phyloP scores from a whole-genome alignment of 2,329 filamentous ascomycete genomes.

The Fusarium foetens region DNA sequence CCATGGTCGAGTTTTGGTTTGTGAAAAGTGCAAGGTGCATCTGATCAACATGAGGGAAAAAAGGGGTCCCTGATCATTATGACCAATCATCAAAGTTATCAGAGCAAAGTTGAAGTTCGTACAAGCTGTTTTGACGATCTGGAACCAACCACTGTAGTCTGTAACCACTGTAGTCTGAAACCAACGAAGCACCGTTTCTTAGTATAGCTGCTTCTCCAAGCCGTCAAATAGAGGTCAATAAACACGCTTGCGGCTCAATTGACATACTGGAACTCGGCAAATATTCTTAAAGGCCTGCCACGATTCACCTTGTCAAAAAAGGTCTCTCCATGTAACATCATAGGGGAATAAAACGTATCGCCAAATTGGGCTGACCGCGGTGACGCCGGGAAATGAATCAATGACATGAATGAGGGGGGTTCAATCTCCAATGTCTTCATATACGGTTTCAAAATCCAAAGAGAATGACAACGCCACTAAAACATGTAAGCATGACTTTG shows the following conservation, averaged over 20 bases:
- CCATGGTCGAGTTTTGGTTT: conserved; percentile 46
- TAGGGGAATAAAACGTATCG: background rate
- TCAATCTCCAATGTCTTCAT: conserved; percentile 28
- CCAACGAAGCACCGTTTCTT: background rate
- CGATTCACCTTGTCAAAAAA: background rate
- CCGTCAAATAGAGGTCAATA: conserved; percentile 9
- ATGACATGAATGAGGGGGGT: background rate
- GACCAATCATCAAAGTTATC: conserved; percentile 33
- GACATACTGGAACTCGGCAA: background rate
- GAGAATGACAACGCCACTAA: conserved; percentile 35
- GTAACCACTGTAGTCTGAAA: conserved; percentile 22
- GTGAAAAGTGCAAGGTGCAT: conserved; percentile 42
- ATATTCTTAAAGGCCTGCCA: background rate
- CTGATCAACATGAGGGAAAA: conserved; percentile 37
- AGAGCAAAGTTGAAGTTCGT: conserved; percentile 16
- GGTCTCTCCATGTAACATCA: background rate
- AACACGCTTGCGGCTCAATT: conserved; percentile 21
- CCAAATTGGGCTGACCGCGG: conserved; percentile 18
- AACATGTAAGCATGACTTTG: conserved; percentile 33
- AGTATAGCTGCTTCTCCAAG: background rate
- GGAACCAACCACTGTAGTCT: conserved; percentile 22
- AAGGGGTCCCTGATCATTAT: conserved; percentile 33
- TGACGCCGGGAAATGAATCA: conserved; percentile 11
- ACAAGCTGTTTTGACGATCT: conserved; percentile 8
- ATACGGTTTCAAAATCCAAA: conserved; percentile 27